A percentile compares a stretch with the other conserved stretches of the same genome.
Evolutionary conservation across 108 stramenopile genomes (phyloP).

Genomic region (Pinguiococcus pyrenoidosus): DNA sequence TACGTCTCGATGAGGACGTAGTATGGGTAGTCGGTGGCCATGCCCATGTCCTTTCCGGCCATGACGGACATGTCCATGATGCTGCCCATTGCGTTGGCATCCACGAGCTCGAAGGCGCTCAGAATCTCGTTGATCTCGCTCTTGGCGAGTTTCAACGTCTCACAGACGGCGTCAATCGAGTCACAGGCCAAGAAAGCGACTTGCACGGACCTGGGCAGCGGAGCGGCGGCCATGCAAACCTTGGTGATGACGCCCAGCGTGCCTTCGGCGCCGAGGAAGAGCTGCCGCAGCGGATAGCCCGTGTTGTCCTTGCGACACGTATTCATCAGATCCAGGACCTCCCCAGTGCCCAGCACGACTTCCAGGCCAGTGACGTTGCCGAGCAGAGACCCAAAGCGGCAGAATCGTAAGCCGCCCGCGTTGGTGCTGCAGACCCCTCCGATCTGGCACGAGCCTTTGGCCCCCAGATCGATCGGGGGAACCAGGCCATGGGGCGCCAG

Average conservation of each 20-base stretch:
- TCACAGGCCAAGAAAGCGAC: constrained; percentile 64
- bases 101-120: constrained; percentile 82
- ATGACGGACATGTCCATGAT: constrained; percentile 29
- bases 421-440: constrained; percentile 91
- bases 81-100: constrained; percentile 43
- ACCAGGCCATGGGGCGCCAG: constrained; percentile 41
- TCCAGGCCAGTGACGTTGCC: constrained; percentile 80
- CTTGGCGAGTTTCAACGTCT: constrained; percentile 47
- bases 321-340: constrained; percentile 54
- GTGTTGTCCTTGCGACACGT: constrained; percentile 82
- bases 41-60: background rate
- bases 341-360: constrained; percentile 70
- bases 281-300: constrained; percentile 78
- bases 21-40: constrained; percentile 24
- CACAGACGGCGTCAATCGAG: constrained; percentile 44
- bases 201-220: constrained; percentile 41
- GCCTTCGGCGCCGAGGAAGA: constrained; percentile 91
- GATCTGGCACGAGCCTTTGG: constrained; percentile 86
- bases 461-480: constrained; percentile 83
- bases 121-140: constrained; percentile 60
- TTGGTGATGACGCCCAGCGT: constrained; percentile 83
- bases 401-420: constrained; percentile 73
- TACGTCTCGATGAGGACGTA: constrained; percentile 74
- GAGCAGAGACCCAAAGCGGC: constrained; percentile 66
- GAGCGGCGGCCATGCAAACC: constrained; percentile 38